Percentiles rank a stretch among this genome's conserved stretches.
Evolutionary conservation across 2,329 filamentous ascomycete genomes (phyloP).

Genomic region (Scortechinia acanthostroma): DNA sequence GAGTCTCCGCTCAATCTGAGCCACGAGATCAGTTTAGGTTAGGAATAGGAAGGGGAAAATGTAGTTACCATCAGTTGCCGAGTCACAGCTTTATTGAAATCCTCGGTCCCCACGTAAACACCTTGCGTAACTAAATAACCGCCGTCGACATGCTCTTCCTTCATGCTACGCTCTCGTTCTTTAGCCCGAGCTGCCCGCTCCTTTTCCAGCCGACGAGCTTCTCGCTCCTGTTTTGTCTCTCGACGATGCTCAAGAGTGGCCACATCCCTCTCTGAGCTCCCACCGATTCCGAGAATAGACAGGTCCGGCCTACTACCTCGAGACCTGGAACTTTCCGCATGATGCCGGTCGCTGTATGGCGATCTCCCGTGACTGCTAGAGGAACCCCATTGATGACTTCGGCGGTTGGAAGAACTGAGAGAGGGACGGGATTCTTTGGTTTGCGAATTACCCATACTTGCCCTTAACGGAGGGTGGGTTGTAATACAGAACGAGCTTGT

Average conservation of each 20-base stretch:
- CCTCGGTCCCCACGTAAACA: conserved; percentile 84
- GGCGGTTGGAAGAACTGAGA: not conserved
- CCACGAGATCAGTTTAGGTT: too few species aligned
- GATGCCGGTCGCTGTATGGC: not conserved
- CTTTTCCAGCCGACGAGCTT: conserved; percentile 76
- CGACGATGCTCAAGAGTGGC: conserved; percentile 41
- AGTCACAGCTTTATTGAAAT: conserved; percentile 84
- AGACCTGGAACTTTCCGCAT: not conserved
- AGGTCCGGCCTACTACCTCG: conserved; percentile 14
- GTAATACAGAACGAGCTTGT: too few species aligned
- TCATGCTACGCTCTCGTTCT: conserved; percentile 84
- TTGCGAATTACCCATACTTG: not conserved
- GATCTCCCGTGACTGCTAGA: too few species aligned
- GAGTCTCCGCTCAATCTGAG: conserved; percentile 80
- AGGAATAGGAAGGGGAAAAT: not conserved
- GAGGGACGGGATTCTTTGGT: not conserved
- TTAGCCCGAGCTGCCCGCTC: conserved; percentile 70
- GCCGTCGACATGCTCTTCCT: conserved; percentile 87
- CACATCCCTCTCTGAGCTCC: conserved; percentile 6
- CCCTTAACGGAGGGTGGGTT: too few species aligned
- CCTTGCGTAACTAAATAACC: conserved; percentile 91
- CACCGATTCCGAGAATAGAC: conserved; percentile 17
- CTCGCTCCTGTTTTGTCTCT: conserved; percentile 85
- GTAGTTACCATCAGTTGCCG: conserved; percentile 76
- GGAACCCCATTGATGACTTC: not conserved